Evolutionary conservation across 148 eudicot genomes (phyloP).

Genomic region (Vaccinium vitisidaea): DNA sequence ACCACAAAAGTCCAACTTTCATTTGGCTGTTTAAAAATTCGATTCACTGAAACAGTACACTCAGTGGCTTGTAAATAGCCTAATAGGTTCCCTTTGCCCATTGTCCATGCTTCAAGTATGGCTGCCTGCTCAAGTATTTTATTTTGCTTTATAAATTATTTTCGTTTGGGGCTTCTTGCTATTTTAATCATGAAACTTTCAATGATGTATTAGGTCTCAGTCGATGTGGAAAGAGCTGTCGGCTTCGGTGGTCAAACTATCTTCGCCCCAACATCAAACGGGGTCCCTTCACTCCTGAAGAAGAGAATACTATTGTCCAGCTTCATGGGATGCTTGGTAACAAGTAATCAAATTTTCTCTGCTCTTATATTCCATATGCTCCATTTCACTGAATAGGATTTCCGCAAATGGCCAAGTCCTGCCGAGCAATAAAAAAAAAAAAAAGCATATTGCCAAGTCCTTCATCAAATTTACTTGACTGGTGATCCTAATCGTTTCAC

Average conservation of each 20-base stretch:
- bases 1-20: too few relatives aligned
- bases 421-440: too few relatives aligned
- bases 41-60: not conserved
- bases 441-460: not conserved
- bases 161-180: not conserved
- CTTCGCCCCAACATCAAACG: conserved; percentile 78
- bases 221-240: conserved; percentile 86
- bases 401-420: not conserved
- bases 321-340: conserved; percentile 71
- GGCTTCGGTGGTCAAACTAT: conserved; percentile 85
- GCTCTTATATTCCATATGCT: not conserved
- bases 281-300: conserved; percentile 69
- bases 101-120: not conserved
- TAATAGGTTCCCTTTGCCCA: not conserved
- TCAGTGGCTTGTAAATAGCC: too few relatives aligned
- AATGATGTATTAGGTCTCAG: conserved; percentile 47
- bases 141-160: not conserved
- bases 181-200: not conserved
- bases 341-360: conserved; percentile 43
- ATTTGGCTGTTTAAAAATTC: not conserved
- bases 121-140: not conserved
- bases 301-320: conserved; percentile 63
- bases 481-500: not conserved
- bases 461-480: not conserved
- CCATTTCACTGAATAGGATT: not conserved